A percentile compares a stretch with the other conserved stretches of the same genome.
These are phyloP conservation scores for Geosmithia flava DNA, from an alignment of 2,329 filamentous ascomycete species.

Conservation along the genomic window DNA sequence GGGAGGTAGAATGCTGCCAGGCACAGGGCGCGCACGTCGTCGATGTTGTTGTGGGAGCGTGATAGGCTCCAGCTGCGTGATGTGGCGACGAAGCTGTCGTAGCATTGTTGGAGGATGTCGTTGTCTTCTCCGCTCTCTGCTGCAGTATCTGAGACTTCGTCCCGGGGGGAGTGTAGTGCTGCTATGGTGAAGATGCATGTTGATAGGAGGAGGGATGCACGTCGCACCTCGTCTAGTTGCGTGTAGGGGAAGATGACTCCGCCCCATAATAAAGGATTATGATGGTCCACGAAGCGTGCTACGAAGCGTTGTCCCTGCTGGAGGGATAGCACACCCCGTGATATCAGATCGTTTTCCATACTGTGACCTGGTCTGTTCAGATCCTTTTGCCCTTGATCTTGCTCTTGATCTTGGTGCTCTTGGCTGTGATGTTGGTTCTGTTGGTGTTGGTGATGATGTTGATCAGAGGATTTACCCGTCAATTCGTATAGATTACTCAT, in stretches of 20 bases:
- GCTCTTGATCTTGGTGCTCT: too few species aligned
- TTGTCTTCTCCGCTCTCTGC: background rate
- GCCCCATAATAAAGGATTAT: slow-evolving; percentile 34
- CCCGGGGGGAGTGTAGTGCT: slow-evolving; percentile 44
- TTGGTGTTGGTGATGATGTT: too few species aligned
- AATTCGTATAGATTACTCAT: slow-evolving; percentile 9
- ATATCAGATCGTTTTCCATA: slow-evolving; percentile 29
- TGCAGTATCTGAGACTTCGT: slow-evolving; percentile 9
- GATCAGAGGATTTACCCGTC: slow-evolving; percentile 2
- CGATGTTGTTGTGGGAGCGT: slow-evolving; percentile 41
- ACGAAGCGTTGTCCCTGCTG: slow-evolving; percentile 36
- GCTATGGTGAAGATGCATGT: slow-evolving; percentile 46
- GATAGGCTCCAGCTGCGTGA: slow-evolving; percentile 42
- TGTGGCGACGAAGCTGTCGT: slow-evolving; percentile 42
- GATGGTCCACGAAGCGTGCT: slow-evolving; percentile 11
- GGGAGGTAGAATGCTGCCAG: slow-evolving; percentile 53
- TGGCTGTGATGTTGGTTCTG: too few species aligned
- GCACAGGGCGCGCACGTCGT: slow-evolving; percentile 46
- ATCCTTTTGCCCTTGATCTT: too few species aligned
- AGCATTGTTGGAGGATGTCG: slow-evolving; percentile 29
- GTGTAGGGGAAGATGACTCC: slow-evolving; percentile 36
- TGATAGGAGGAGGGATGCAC: slow-evolving; percentile 42
- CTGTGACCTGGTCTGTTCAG: background rate
- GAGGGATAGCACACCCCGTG: slow-evolving; percentile 29
- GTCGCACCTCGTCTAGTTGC: slow-evolving; percentile 34